Percentiles rank a stretch among this genome's conserved stretches.
phyloP scores from a whole-genome alignment of 495 filamentous ascomycete species.

The Penicillium desertorum region DNA sequence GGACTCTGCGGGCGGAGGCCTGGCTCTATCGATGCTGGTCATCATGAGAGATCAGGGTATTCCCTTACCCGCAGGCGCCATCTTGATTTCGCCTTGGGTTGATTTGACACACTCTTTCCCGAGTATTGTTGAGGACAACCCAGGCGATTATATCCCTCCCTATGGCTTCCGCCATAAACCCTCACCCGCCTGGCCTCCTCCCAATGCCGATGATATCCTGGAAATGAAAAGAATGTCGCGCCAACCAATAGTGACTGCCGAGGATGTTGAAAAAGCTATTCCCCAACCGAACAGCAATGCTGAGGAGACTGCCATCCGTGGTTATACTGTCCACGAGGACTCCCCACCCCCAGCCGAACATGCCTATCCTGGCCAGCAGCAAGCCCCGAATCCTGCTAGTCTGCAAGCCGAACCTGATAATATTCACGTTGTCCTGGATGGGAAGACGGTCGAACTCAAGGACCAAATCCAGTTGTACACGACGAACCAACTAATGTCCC shows the following conservation, averaged over 20 bases:
- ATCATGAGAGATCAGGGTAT: slow-evolving; percentile 76
- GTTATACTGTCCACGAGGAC: slow-evolving; percentile 40
- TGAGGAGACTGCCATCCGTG: slow-evolving; percentile 40
- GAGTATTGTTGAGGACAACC: slow-evolving; percentile 70
- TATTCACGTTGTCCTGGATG: slow-evolving; percentile 61
- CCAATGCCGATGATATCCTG: slow-evolving; percentile 68
- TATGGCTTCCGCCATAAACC: slow-evolving; percentile 86
- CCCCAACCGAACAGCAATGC: slow-evolving; percentile 23
- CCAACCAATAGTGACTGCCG: slow-evolving; percentile 34
- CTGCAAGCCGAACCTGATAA: slow-evolving; percentile 41
- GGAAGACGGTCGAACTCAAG: slow-evolving; percentile 71
- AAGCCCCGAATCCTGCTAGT: slow-evolving; percentile 23
- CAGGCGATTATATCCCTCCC: slow-evolving; percentile 80
- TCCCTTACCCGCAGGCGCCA: slow-evolving; percentile 81
- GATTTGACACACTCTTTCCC: slow-evolving; percentile 94
- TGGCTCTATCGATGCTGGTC: slow-evolving; percentile 79
- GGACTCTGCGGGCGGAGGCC: slow-evolving; percentile 87
- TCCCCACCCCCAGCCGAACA: slow-evolving; percentile 19
- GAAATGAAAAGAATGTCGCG: slow-evolving; percentile 39
- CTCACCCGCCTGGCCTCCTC: slow-evolving; percentile 85
- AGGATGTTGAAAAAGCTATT: slow-evolving; percentile 22
- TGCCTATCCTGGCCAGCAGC: slow-evolving; percentile 40
- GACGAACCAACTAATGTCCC: slow-evolving; percentile 78
- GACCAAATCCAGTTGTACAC: slow-evolving; percentile 97
- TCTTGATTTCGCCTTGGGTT: slow-evolving; percentile 90